Conservation (phyloP, 257 asterid species). For the Penstemon eatonii region DNA sequence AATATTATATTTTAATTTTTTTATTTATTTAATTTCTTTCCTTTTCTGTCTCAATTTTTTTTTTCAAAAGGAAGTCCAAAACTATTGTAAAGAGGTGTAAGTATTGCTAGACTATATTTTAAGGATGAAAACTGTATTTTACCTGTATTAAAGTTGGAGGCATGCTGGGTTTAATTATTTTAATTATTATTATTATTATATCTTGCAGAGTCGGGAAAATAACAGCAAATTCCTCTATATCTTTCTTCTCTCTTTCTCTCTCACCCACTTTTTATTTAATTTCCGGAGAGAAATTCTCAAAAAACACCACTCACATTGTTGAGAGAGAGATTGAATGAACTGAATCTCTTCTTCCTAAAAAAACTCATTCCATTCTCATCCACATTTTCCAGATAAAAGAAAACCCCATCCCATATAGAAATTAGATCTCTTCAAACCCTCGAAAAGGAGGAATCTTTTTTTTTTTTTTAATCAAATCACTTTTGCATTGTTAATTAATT, state of each 20-base stretch:
- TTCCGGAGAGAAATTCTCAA: slow-evolving; percentile 18
- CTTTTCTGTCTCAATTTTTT: too few species aligned
- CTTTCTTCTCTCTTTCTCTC: neutral
- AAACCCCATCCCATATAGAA: slow-evolving; percentile 7
- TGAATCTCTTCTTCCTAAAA: slow-evolving; percentile 8
- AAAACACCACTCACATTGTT: slow-evolving; percentile 8
- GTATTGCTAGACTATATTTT: too few species aligned
- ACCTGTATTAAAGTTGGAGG: too few species aligned
- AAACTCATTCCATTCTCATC: neutral
- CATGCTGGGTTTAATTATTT: too few species aligned
- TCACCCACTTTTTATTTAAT: slow-evolving; percentile 19
- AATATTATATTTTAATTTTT: slow-evolving; percentile 19
- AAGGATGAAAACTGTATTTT: too few species aligned
- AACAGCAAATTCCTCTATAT: slow-evolving; percentile 44
- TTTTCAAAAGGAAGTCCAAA: too few species aligned
- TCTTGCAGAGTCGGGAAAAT: slow-evolving; percentile 32
- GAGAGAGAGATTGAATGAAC: neutral
- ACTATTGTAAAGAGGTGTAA: too few species aligned
- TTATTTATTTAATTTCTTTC: too few species aligned
- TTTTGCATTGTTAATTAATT: neutral
- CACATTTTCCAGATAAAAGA: slow-evolving; percentile 27
- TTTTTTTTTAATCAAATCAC: too few species aligned
- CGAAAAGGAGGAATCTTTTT: neutral
- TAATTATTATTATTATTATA: slow-evolving; percentile 35
- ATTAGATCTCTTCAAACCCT: slow-evolving; percentile 3